A percentile compares a stretch with the other conserved stretches of the same genome.
Evolutionary conservation across 1,284 basidiomycete species (phyloP).

Genomic region (Wolfiporia cocos): DNA sequence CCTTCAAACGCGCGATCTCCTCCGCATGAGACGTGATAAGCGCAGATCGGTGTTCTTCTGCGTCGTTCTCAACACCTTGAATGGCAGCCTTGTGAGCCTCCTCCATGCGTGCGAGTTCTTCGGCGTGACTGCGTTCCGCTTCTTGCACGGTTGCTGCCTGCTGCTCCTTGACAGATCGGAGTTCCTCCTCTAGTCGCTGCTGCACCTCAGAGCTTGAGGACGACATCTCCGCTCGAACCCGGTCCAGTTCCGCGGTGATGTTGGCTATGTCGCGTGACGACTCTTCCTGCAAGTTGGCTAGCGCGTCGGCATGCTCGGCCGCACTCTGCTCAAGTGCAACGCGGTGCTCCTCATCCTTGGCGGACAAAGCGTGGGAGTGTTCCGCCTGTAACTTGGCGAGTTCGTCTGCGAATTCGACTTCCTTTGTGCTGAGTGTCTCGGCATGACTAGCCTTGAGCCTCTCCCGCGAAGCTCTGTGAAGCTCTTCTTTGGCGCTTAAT

Average conservation of each 20-base stretch:
- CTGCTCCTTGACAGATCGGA: slow-evolving; percentile 46
- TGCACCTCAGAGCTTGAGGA: slow-evolving; percentile 32
- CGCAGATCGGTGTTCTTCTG: slow-evolving; percentile 22
- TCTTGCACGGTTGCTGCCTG: slow-evolving; percentile 51
- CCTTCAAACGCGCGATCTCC: slow-evolving; percentile 33
- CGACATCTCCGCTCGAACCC: slow-evolving; percentile 39
- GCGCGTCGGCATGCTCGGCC: slow-evolving; percentile 31
- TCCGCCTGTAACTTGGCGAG: slow-evolving; percentile 53
- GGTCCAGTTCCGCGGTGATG: slow-evolving; percentile 37
- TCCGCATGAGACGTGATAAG: slow-evolving; percentile 33
- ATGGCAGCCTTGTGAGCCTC: slow-evolving; percentile 36
- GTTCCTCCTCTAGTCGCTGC: slow-evolving; percentile 44
- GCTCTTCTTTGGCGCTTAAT: slow-evolving; percentile 51
- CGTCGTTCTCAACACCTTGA: slow-evolving; percentile 16
- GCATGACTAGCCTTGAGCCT: slow-evolving; percentile 47
- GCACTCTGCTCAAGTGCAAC: slow-evolving; percentile 30
- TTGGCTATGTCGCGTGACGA: slow-evolving; percentile 44
- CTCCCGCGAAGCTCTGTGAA: slow-evolving; percentile 40
- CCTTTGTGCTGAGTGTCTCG: slow-evolving; percentile 52
- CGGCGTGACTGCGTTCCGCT: slow-evolving; percentile 46
- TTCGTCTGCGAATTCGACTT: slow-evolving; percentile 52
- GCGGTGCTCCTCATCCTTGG: slow-evolving; percentile 52
- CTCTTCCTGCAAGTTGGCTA: slow-evolving; percentile 44
- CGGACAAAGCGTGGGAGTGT: slow-evolving; percentile 43
- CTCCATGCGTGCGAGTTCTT: slow-evolving; percentile 42